Base-by-base conservation (phyloP, 495 filamentous ascomycete genomes). In the Hyphodiscus hymeniophilus region DNA sequence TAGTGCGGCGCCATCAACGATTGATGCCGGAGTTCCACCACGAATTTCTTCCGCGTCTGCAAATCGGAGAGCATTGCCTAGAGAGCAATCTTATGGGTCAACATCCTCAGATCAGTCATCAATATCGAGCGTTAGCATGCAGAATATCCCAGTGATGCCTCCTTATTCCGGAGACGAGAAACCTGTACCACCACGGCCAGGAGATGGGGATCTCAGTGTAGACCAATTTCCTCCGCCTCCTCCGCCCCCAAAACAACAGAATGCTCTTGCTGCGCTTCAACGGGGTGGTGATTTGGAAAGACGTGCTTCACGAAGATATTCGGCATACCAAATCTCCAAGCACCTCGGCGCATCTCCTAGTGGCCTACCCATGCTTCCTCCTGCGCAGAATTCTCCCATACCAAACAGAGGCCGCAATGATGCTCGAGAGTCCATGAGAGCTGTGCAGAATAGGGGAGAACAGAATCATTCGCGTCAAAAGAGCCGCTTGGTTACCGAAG, bases 241-340 rank as follows among this genome's bases (percentile, higher is more conserved):
- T 11, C 86, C 85, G 7, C 85, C 85, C 10, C 83, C 85, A 8
- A 82, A 86, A 38, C 82, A 84, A 18, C 85, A 87, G 54, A 91
- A 95, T 69, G 92, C 92, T 7, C 71, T 98, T 41, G 88, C 86
- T 32, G 89, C 89, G 35, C 64, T 98, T 51, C 94, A 97, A 62
- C 74, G 87, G 61, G 89, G 89, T 44, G 88, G 89, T 4, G 88
- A 95, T 48, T 69, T 97, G n/a, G 91, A 97, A 59, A 76, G 92
- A 54, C 77, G 92, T 55, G 94, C 92, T 8, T 97, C 94, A 3
- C 75, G 90, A 56, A 71, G 92, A 55, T 97, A 96, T 60, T 96
- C 90, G 24, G 82, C 84, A 33, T 98, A 97, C 65, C 94, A 97
- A 56, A 90, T 97, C 38, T 86, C 87, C 18, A 96, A 94, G 56